Evolutionary conservation across 805 yeast species (phyloP).

Genomic region (Ogataea methylovora): DNA sequence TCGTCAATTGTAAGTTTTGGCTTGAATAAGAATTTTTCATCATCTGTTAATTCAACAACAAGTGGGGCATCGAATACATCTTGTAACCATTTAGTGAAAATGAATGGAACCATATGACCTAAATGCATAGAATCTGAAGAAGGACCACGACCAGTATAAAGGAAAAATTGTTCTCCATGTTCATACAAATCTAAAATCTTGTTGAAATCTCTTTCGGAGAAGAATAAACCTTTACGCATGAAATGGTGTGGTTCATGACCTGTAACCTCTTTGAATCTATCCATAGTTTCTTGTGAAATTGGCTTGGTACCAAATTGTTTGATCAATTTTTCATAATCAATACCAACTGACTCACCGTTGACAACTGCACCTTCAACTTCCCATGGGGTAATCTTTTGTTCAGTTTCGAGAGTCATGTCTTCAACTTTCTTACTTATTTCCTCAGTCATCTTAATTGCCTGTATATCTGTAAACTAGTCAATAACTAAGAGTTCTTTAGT

Average conservation of each 20-base stretch:
- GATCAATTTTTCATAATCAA: constrained; percentile 86
- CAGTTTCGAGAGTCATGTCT: constrained; percentile 18
- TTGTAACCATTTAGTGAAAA: constrained; percentile 96
- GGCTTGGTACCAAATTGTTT: constrained; percentile 79
- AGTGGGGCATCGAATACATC: constrained; percentile 96
- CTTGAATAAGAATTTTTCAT: constrained; percentile 93
- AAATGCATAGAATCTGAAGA: constrained; percentile 90
- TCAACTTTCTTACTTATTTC: constrained; percentile 15
- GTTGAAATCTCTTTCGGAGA: constrained; percentile 79
- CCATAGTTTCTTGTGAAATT: constrained; percentile 63
- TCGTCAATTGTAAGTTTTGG: constrained; percentile 83
- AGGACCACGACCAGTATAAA: constrained; percentile 97
- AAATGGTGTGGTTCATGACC: constrained; percentile 90
- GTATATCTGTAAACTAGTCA: background rate
- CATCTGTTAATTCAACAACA: constrained; percentile 91
- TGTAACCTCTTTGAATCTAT: constrained; percentile 70
- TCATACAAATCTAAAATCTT: constrained; percentile 83
- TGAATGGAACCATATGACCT: constrained; percentile 94
- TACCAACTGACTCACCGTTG: constrained; percentile 84
- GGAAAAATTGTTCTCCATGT: constrained; percentile 89
- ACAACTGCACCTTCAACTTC: constrained; percentile 98
- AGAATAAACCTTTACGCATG: constrained; percentile 84
- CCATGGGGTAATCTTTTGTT: constrained; percentile 87
- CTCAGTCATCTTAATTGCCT: constrained; percentile 9
- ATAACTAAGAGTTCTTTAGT: no score